Base-by-base conservation (phyloP, 768 basidiomycete species). In the Calocybe indica region DNA sequence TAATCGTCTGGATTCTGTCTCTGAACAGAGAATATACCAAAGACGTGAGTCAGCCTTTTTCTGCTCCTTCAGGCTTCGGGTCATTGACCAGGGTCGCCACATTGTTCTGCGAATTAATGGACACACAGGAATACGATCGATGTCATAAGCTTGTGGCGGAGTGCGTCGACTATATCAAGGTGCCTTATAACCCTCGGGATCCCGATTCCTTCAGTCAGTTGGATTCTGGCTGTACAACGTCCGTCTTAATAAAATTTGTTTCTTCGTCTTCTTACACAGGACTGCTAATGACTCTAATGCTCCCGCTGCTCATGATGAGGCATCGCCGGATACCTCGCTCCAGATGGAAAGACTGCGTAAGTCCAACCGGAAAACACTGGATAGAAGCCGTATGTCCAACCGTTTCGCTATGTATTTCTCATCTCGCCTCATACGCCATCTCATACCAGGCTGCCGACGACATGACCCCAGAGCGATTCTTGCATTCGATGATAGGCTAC, bases 301-400 rank as follows among this genome's bases (percentile, higher is more conserved):
- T 90, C 7, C 88, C 88, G 0, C 68, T 89, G 9, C 80, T 89
- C 55, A 88, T 90, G 88, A 89, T 89, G 88, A 70, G 87, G 11
- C 88, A 89, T 62, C 73, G 87, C 47, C 80, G 88, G 35, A 85
- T 89, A 63, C 85, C 88, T 1, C 72, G 87, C 13, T 66, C 81
- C 9, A 82, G 83, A 52, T 90, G 88, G 88, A 72, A 74, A 49
- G 86, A 88, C 52, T 74, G 74, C 47, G 64, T 70, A 22, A 83
- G 77, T 0, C 54, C 69, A 1, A 76, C 69, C 37, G 86, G 86
- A 37, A 89, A 89, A 55, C 85, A 84, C 52, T 89, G 85, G 84
- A 90, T 90, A 47, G 86, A 89, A 55, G 85, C 85, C 73, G 83
- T 83, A 46, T 50, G 59, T 51, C 7, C 49, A 39, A 42, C 29